phyloP scores from a whole-genome alignment of 352 stramenopile species.

The Globisporangium sylvaticum region DNA sequence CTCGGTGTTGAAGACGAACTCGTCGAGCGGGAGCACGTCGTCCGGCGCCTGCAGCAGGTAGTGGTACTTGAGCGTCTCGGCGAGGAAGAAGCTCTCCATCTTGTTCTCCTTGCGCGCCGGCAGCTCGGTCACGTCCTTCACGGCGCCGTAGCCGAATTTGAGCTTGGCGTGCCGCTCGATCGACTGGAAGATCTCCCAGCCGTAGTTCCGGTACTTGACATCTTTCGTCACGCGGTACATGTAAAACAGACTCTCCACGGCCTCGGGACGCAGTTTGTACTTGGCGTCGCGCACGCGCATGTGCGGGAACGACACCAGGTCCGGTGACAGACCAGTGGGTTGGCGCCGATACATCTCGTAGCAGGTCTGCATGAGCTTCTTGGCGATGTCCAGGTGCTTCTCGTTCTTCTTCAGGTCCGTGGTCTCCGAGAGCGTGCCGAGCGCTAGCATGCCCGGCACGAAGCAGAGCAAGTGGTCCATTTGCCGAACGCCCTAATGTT shows the following conservation, averaged over 20 bases:
- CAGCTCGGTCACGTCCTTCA: conserved; percentile 47
- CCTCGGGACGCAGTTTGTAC: conserved; percentile 95
- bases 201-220: conserved; percentile 92
- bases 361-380: conserved; percentile 90
- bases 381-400: conserved; percentile 85
- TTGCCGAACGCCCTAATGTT: conserved; percentile 32
- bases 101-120: conserved; percentile 83
- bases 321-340: conserved; percentile 90
- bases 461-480: conserved; percentile 99
- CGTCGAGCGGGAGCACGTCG: conserved; percentile 85
- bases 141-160: conserved; percentile 83
- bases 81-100: conserved; percentile 99
- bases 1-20: conserved; percentile 97
- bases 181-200: conserved; percentile 93
- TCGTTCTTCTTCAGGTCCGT: conserved; percentile 64
- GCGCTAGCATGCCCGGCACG: conserved; percentile 88
- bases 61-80: conserved; percentile 99
- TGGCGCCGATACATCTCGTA: conserved; percentile 94
- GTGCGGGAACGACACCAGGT: conserved; percentile 89
- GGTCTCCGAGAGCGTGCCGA: conserved; percentile 81
- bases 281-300: conserved; percentile 61
- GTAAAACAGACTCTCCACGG: conserved; percentile 95
- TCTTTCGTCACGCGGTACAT: conserved; percentile 94
- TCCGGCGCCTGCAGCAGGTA: conserved; percentile 91
- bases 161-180: conserved; percentile 92